Evolutionary conservation across 306 rosid genomes (phyloP).

Genomic region (Malus fusca): DNA sequence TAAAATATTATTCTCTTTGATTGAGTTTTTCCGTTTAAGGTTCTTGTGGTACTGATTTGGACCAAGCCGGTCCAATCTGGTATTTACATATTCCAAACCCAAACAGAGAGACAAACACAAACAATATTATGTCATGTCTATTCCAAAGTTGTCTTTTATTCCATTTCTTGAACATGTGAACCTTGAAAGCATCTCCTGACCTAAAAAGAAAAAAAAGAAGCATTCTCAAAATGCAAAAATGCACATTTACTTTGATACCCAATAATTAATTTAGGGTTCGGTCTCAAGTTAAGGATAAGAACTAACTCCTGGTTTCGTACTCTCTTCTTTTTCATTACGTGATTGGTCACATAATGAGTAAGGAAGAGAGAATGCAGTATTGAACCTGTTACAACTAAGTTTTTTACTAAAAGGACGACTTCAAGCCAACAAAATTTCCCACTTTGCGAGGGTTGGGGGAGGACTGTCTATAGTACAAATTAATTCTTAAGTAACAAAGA

Average conservation of each 20-base stretch:
- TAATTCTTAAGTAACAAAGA: not conserved
- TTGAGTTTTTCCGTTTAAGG: not conserved
- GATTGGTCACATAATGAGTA: too few relatives aligned
- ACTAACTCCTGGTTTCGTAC: not conserved
- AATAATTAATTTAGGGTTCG: not conserved
- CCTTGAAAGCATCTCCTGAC: not conserved
- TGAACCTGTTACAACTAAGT: not conserved
- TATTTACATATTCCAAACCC: constrained; percentile 25
- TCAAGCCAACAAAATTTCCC: too few relatives aligned
- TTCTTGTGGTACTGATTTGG: not conserved
- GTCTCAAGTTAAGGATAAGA: not conserved
- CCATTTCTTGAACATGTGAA: constrained; percentile 19
- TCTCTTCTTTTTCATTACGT: too few relatives aligned
- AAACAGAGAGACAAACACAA: constrained; percentile 34
- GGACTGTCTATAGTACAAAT: not conserved
- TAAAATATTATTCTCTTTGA: not conserved
- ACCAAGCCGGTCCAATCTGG: constrained; percentile 19
- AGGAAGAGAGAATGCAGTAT: not conserved
- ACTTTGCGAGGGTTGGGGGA: too few relatives aligned
- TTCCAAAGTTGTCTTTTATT: constrained; percentile 32
- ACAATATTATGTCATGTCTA: constrained; percentile 26
- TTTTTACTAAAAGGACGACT: too few relatives aligned
- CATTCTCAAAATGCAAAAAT: not conserved
- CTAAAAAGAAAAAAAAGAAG: not conserved
- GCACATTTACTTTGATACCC: not conserved